Conservation (phyloP, 768 basidiomycete species). For the Strobilomyces dryophilus region DNA sequence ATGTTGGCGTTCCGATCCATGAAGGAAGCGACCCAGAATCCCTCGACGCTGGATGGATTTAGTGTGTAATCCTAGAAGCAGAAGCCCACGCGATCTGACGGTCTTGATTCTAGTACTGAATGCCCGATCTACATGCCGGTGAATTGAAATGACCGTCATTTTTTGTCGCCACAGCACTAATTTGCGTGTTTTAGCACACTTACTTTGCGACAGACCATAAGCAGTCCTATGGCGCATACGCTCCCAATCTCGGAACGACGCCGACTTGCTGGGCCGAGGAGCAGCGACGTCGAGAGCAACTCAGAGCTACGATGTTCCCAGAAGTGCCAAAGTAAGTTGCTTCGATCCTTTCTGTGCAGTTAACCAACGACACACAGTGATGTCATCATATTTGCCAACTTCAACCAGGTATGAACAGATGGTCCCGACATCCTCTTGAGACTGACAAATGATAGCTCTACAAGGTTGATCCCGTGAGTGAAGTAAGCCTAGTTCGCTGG, state of each 20-base stretch:
- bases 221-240: conserved; percentile 35
- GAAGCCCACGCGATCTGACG: conserved; percentile 1
- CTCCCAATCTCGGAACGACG: conserved; percentile 7
- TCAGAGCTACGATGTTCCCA: conserved; percentile 41
- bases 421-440: not conserved
- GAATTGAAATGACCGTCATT: conserved; percentile 3
- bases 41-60: conserved; percentile 37
- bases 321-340: conserved; percentile 37
- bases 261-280: conserved; percentile 38
- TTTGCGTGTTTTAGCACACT: conserved; percentile 32
- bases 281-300: conserved; percentile 32
- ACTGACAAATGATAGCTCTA: conserved; percentile 34
- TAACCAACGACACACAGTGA: conserved; percentile 28
- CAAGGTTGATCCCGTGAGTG: conserved; percentile 40
- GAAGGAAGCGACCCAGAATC: conserved; percentile 42
- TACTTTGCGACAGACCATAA: conserved; percentile 50
- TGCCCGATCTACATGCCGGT: conserved; percentile 47
- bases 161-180: not conserved
- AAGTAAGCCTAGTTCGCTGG: not conserved
- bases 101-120: conserved; percentile 32
- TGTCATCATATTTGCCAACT: conserved; percentile 47
- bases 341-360: not conserved
- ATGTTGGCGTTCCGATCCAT: conserved; percentile 32
- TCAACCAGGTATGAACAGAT: conserved; percentile 42
- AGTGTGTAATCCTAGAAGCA: conserved; percentile 30